Percentiles rank a stretch among this genome's conserved stretches.
Evolutionary conservation across 176 grass and related monocot species (phyloP).

Genomic region (Aegilops speltoides): DNA sequence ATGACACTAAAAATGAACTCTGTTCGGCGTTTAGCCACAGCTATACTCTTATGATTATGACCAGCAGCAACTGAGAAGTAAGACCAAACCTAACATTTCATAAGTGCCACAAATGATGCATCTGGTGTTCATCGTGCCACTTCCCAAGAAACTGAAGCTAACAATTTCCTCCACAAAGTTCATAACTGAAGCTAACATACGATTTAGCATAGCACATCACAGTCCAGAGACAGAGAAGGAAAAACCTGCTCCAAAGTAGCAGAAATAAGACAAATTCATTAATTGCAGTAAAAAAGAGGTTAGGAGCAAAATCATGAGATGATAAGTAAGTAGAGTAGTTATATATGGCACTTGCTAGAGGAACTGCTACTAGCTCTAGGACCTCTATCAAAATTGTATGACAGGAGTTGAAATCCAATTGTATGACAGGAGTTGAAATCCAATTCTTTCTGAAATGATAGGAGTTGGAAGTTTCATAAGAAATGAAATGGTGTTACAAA

Average conservation of each 20-base stretch:
- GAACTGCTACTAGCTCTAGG: too few species aligned
- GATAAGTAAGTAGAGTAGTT: conserved; percentile 17
- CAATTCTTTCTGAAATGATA: too few species aligned
- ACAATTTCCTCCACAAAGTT: background rate
- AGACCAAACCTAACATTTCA: background rate
- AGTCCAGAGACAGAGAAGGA: background rate
- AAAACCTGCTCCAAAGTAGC: background rate
- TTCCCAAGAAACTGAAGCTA: background rate
- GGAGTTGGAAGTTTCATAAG: too few species aligned
- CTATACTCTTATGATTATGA: background rate
- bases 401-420: too few species aligned
- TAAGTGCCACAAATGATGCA: background rate
- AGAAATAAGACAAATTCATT: background rate
- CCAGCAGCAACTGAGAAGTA: background rate
- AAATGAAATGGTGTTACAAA: too few species aligned
- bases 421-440: too few species aligned
- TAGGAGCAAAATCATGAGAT: background rate
- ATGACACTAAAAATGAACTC: background rate
- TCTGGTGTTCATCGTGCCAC: background rate
- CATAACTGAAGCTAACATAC: too few species aligned
- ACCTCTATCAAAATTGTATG: too few species aligned
- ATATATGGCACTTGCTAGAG: conserved; percentile 41
- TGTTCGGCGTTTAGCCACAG: background rate
- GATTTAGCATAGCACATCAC: background rate
- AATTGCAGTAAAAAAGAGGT: background rate